Conservation (phyloP, 768 basidiomycete species). For the Naganishia friedmannii region DNA sequence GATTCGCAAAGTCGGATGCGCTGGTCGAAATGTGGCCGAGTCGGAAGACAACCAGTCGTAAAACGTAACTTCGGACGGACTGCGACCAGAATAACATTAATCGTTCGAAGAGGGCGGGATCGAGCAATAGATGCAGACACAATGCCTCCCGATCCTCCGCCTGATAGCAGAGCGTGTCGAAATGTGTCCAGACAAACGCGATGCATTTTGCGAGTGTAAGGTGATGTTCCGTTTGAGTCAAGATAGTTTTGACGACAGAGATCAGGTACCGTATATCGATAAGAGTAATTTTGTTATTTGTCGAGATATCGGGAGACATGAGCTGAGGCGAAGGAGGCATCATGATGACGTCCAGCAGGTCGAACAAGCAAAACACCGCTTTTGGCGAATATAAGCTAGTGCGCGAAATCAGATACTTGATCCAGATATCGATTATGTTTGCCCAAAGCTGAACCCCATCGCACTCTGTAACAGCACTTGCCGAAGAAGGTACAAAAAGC, state of each 20-base stretch:
- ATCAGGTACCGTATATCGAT: constrained; percentile 54
- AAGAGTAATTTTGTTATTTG: constrained; percentile 22
- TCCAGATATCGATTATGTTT: constrained; percentile 53
- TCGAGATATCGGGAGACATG: constrained; percentile 8
- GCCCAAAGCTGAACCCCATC: constrained; percentile 51
- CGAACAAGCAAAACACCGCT: constrained; percentile 55
- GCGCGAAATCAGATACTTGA: constrained; percentile 50
- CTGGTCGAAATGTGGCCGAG: constrained; percentile 52
- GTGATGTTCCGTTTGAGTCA: constrained; percentile 54
- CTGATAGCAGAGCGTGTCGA: constrained; percentile 50
- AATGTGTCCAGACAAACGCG: constrained; percentile 55
- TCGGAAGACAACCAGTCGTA: constrained; percentile 54
- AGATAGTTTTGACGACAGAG: constrained; percentile 49
- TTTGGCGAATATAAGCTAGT: constrained; percentile 55
- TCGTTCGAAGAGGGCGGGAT: constrained; percentile 52
- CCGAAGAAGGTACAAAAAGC: constrained; percentile 40
- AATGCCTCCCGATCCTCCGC: constrained; percentile 51
- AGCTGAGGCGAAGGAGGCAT: constrained; percentile 46
- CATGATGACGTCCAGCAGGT: constrained; percentile 54
- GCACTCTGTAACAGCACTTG: constrained; percentile 39
- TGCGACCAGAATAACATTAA: constrained; percentile 54
- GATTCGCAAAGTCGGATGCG: constrained; percentile 39
- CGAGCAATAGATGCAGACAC: constrained; percentile 52
- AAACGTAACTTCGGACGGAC: constrained; percentile 49
- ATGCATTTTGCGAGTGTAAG: constrained; percentile 54